These are phyloP conservation scores for Alliaria petiolata DNA, from an alignment of 345 rosid genomes.

Conservation along the genomic window DNA sequence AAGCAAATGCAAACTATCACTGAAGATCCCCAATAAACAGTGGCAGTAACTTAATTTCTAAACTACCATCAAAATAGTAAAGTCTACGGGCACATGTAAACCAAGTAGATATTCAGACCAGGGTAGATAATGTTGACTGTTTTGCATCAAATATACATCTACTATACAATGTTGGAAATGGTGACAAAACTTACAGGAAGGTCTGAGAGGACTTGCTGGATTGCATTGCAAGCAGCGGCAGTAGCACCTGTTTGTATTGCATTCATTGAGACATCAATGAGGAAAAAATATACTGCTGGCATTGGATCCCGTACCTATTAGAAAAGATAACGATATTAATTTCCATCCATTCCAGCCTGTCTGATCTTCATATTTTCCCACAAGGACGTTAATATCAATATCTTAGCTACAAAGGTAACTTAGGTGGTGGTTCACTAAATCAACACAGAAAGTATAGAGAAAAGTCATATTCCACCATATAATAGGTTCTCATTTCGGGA, in stretches of 20 bases:
- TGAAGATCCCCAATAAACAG: slow-evolving; percentile 5
- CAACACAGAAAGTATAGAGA: background rate
- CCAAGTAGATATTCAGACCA: background rate
- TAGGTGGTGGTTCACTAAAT: background rate
- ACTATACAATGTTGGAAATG: slow-evolving; percentile 9
- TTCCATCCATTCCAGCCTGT: background rate
- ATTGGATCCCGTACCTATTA: slow-evolving; percentile 93
- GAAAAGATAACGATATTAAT: slow-evolving; percentile 15
- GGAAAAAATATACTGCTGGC: slow-evolving; percentile 97
- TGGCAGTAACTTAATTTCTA: background rate
- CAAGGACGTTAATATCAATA: background rate
- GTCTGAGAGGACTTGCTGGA: slow-evolving; percentile 85
- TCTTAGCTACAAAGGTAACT: slow-evolving; percentile 2
- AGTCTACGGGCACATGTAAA: background rate
- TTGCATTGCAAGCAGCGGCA: slow-evolving; percentile 95
- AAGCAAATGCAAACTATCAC: slow-evolving; percentile 3
- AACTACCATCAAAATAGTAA: background rate
- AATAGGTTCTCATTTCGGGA: background rate
- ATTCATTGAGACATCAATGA: slow-evolving; percentile 92
- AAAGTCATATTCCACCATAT: background rate
- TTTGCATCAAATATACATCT: background rate
- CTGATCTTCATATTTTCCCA: slow-evolving; percentile 2
- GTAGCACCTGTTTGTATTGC: slow-evolving; percentile 94
- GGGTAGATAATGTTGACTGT: background rate
- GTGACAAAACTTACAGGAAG: slow-evolving; percentile 71